These are phyloP conservation scores for Beauveria sp. DNA, from an alignment of 2,329 filamentous ascomycete genomes.

Conservation along the genomic window DNA sequence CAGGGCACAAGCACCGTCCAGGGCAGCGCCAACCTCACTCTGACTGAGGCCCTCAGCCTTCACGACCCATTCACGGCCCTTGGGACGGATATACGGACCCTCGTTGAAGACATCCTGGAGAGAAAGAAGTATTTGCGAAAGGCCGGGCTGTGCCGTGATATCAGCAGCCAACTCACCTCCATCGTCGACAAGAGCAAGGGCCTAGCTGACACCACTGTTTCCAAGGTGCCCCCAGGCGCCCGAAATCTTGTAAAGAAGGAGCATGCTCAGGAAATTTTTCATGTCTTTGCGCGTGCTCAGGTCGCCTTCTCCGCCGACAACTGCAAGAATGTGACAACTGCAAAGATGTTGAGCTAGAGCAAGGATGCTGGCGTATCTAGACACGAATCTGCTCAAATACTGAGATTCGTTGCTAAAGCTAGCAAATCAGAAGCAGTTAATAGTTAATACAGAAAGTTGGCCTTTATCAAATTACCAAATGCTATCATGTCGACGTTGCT, in stretches of 20 bases:
- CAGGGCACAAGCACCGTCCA: conserved; percentile 13
- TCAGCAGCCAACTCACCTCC: not conserved
- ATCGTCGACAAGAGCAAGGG: not conserved
- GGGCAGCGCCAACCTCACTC: conserved; percentile 13
- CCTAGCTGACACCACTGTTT: not conserved
- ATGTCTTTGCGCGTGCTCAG: not conserved
- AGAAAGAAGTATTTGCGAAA: not conserved
- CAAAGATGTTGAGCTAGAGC: not conserved
- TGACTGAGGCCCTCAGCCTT: conserved; percentile 15
- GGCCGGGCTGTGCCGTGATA: not conserved
- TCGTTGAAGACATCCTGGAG: conserved; percentile 14
- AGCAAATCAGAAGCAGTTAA: not conserved
- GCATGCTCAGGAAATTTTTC: not conserved
- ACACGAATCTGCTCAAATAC: not conserved
- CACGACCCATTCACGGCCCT: conserved; percentile 16
- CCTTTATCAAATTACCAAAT: not conserved
- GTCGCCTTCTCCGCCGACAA: not conserved
- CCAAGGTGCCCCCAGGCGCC: not conserved
- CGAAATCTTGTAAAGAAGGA: not conserved
- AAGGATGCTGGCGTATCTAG: not conserved
- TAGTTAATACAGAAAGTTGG: not conserved
- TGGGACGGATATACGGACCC: conserved; percentile 7
- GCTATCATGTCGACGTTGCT: not conserved
- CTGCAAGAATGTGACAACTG: not conserved
- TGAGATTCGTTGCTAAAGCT: not conserved